A percentile compares a stretch with the other conserved stretches of the same genome.
Evolutionary conservation across 192 early-diverging fungal species (phyloP).

Genomic region (Powellomyces hirtus): DNA sequence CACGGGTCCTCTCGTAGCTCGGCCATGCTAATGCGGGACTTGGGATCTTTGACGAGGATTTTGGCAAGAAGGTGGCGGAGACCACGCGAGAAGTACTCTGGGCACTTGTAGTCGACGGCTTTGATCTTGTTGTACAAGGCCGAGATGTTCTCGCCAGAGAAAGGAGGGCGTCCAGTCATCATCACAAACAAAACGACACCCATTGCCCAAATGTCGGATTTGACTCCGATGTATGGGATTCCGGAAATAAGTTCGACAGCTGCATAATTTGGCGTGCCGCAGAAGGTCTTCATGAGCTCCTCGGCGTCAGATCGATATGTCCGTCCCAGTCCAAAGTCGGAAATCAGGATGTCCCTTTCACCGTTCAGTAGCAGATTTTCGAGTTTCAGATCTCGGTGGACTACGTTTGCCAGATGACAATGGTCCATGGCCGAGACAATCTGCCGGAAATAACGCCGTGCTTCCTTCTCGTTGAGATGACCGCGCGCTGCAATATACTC

Average conservation of each 20-base stretch:
- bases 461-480: slow-evolving; percentile 51
- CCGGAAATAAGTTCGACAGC: slow-evolving; percentile 62
- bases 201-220: slow-evolving; percentile 68
- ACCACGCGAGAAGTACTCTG: slow-evolving; percentile 58
- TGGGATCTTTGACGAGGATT: slow-evolving; percentile 59
- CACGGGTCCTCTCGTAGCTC: slow-evolving; percentile 52
- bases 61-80: slow-evolving; percentile 44
- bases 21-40: slow-evolving; percentile 50
- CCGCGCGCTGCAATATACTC: slow-evolving; percentile 53
- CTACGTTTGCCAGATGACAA: slow-evolving; percentile 60
- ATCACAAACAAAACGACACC: slow-evolving; percentile 65
- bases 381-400: slow-evolving; percentile 60
- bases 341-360: slow-evolving; percentile 51
- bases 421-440: slow-evolving; percentile 63
- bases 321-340: slow-evolving; percentile 62
- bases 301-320: slow-evolving; percentile 44
- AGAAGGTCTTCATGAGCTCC: slow-evolving; percentile 63
- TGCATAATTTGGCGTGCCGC: slow-evolving; percentile 66
- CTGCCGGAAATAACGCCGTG: slow-evolving; percentile 58
- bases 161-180: slow-evolving; percentile 60
- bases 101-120: slow-evolving; percentile 57
- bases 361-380: slow-evolving; percentile 57
- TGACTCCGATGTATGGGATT: slow-evolving; percentile 59
- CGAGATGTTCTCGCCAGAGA: slow-evolving; percentile 50
- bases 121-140: slow-evolving; percentile 58